Base-by-base conservation (phyloP, 257 asterid species). In the Przewalskia tangutica region DNA sequence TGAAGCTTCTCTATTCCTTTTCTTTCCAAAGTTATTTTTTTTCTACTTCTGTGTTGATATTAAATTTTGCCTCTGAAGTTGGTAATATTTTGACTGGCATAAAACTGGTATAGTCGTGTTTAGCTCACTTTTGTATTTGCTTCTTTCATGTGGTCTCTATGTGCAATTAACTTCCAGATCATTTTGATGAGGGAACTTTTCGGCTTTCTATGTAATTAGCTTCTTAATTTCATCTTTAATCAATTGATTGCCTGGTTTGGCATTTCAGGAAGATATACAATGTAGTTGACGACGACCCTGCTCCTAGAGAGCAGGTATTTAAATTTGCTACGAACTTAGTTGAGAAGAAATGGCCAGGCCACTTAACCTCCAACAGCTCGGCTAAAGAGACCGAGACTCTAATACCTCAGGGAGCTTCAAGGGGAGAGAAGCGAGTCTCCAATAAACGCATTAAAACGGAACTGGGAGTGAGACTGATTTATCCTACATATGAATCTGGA, bases 261-360 rank as follows among this genome's bases (percentile, higher is more conserved):
- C n/a, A 38, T 59, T 46, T 84, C 89, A 94, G 97, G 88, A 84
- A 81, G 80, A 88, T 87, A 87, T 92, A 90, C 89, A 95, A 95
- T 83, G 81, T 95, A 63, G 97, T 90, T 27, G 98, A 95, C 66
- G 98, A 95, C 59, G 93, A 92, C 59, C 99, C 98, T 77, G 95
- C 98, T 51, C 92, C 97, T 80, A 89, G 98, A 51, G 83, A 32
- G 50, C 91, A 90, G 86, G 98, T 92, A 34, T 92, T 95, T 84
- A 84, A 42, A 80, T 91, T 68, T 38, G 99, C 98, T 13, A 86
- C 78, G 83, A 84, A 88, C 63, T 85, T 92, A 90, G 89, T 92
- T n/a, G 93, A 84, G 83, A 86, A 65, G 70, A 90, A 90, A 85
- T 92, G 90, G 89, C 91, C 88, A 4, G 88, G 83, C 78, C 84